Evolutionary conservation across 441 rosid genomes (phyloP).

Genomic region (Adansonia madagascariensis): DNA sequence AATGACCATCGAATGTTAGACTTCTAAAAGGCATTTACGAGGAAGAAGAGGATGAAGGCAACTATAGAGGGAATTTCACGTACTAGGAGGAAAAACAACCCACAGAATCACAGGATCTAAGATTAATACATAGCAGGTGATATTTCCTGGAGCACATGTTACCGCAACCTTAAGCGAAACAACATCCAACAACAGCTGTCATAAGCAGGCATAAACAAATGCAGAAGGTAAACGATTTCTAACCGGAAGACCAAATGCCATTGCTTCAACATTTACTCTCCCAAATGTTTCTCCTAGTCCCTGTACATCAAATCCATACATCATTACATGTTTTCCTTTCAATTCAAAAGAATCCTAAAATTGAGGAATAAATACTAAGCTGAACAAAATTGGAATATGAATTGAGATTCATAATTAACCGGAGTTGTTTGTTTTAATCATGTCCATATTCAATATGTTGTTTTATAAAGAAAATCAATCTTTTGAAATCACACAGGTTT

Average conservation of each 20-base stretch:
- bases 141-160: not conserved
- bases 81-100: not conserved
- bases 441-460: not conserved
- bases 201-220: constrained; percentile 16
- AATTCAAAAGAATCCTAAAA: constrained; percentile 16
- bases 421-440: too few species aligned
- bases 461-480: not conserved
- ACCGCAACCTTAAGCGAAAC: not conserved
- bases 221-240: constrained; percentile 21
- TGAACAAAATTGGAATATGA: not conserved
- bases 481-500: not conserved
- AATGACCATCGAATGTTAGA: not conserved
- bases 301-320: constrained; percentile 42
- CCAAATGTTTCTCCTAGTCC: constrained; percentile 97
- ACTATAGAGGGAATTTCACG: not conserved
- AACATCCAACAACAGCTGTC: constrained; percentile 14
- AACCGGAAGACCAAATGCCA: constrained; percentile 96
- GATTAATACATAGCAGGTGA: constrained; percentile 1
- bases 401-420: constrained; percentile 12
- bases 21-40: not conserved
- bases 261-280: constrained; percentile 96
- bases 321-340: constrained; percentile 21
- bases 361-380: not conserved
- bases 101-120: not conserved
- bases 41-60: not conserved